A percentile compares a stretch with the other conserved stretches of the same genome.
These are phyloP conservation scores for Aphanomyces invadans DNA, from an alignment of 352 stramenopile species.

Conservation along the genomic window DNA sequence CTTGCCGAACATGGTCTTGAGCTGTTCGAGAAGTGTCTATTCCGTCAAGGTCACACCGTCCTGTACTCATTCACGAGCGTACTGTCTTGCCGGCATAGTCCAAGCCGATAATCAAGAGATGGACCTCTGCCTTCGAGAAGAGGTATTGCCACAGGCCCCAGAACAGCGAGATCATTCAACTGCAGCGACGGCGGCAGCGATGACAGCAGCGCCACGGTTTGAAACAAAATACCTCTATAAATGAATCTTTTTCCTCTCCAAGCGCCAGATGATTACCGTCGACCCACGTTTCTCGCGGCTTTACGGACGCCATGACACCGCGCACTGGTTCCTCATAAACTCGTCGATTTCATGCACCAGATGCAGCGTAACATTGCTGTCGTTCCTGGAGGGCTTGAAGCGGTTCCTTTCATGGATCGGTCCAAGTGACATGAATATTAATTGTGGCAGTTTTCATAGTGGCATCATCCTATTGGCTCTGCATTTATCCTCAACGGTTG, in stretches of 20 bases:
- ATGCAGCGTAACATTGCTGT: too few species aligned
- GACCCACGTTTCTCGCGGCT: too few species aligned
- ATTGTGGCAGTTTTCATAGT: background rate
- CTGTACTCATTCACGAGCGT: constrained; percentile 34
- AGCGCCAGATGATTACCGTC: too few species aligned
- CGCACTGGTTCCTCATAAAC: too few species aligned
- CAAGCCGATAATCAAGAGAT: constrained; percentile 88
- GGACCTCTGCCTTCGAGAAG: constrained; percentile 82
- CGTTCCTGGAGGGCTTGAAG: too few species aligned
- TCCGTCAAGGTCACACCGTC: background rate
- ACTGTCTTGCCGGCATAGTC: constrained; percentile 90
- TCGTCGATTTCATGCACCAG: too few species aligned
- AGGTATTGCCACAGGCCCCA: constrained; percentile 74
- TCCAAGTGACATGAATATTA: background rate
- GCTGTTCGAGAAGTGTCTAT: constrained; percentile 83
- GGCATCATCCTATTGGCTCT: background rate
- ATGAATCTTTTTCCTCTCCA: background rate
- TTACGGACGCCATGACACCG: too few species aligned
- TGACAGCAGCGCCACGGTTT: background rate
- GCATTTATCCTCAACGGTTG: constrained; percentile 8
- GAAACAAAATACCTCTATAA: background rate
- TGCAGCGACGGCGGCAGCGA: background rate
- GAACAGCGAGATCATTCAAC: constrained; percentile 87
- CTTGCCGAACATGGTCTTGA: constrained; percentile 87
- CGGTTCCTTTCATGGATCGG: too few species aligned